Percentiles rank a stretch among this genome's conserved stretches.
Evolutionary conservation across 805 yeast genomes (phyloP).

Genomic region (Teunomyces atbi): DNA sequence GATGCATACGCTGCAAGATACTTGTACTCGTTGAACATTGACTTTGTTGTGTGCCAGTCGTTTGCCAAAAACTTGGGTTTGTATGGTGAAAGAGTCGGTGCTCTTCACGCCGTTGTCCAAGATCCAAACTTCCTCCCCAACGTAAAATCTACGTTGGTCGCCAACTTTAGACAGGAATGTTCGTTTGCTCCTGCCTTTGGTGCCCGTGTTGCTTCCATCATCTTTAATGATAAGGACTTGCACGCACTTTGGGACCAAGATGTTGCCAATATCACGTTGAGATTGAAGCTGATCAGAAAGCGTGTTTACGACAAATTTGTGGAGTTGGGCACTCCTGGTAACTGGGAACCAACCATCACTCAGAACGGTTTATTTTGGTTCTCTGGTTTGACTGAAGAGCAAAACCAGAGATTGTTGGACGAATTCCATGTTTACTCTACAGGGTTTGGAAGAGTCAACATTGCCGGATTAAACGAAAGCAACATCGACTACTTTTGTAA

Average conservation of each 20-base stretch:
- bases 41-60: conserved; percentile 34
- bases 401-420: conserved; percentile 28
- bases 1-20: conserved; percentile 42
- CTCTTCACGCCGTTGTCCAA: conserved; percentile 31
- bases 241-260: conserved; percentile 35
- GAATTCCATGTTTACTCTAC: conserved; percentile 41
- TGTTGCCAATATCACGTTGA: conserved; percentile 26
- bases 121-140: conserved; percentile 15
- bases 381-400: conserved; percentile 37
- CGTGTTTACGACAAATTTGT: conserved; percentile 27
- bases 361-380: conserved; percentile 47
- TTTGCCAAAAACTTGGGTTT: conserved; percentile 43
- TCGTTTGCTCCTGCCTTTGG: conserved; percentile 50
- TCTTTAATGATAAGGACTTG: conserved; percentile 24
- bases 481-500: conserved; percentile 38
- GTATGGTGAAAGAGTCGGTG: conserved; percentile 40
- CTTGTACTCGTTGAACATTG: conserved; percentile 25
- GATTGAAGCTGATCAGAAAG: conserved; percentile 33
- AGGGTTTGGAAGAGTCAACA: conserved; percentile 41
- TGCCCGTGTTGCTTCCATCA: conserved; percentile 38
- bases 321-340: conserved; percentile 41
- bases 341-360: conserved; percentile 35
- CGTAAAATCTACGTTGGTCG: conserved; percentile 26
- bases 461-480: conserved; percentile 42
- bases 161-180: conserved; percentile 38